Evolutionary conservation across 805 yeast genomes (phyloP).

Genomic region (Candida berthetii): DNA sequence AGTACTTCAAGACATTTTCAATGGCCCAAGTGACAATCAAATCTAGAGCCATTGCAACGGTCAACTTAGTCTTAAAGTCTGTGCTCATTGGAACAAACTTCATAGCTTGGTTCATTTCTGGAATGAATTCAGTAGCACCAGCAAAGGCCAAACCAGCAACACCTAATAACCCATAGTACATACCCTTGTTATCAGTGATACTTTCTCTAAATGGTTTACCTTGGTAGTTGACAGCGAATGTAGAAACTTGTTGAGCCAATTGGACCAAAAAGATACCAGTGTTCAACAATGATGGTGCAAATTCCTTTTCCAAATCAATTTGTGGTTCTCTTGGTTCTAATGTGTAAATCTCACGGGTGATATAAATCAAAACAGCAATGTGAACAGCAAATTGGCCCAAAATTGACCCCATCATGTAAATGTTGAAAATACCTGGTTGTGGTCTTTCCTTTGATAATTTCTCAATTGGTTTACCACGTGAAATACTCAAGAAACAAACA

Average conservation of each 20-base stretch:
- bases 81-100: constrained; percentile 82
- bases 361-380: constrained; percentile 72
- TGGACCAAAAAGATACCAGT: constrained; percentile 94
- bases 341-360: constrained; percentile 76
- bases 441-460: constrained; percentile 92
- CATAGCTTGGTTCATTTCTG: constrained; percentile 90
- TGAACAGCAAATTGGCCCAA: constrained; percentile 95
- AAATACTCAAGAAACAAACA: constrained; percentile 91
- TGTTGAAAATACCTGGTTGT: constrained; percentile 93
- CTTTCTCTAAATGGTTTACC: constrained; percentile 96
- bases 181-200: constrained; percentile 85
- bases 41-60: constrained; percentile 68
- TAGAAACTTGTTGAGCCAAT: constrained; percentile 93
- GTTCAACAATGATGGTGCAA: constrained; percentile 84
- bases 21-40: constrained; percentile 69
- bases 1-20: constrained; percentile 74
- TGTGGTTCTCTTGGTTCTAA: constrained; percentile 91
- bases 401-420: constrained; percentile 95
- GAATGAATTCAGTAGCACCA: constrained; percentile 91
- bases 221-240: constrained; percentile 96
- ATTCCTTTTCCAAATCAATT: constrained; percentile 83
- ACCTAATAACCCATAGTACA: constrained; percentile 92
- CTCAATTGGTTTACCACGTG: constrained; percentile 87
- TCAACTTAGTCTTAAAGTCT: constrained; percentile 71
- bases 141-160: constrained; percentile 84